Conservation (phyloP, 2,329 filamentous ascomycete species). For the Pyricularia grisea region DNA sequence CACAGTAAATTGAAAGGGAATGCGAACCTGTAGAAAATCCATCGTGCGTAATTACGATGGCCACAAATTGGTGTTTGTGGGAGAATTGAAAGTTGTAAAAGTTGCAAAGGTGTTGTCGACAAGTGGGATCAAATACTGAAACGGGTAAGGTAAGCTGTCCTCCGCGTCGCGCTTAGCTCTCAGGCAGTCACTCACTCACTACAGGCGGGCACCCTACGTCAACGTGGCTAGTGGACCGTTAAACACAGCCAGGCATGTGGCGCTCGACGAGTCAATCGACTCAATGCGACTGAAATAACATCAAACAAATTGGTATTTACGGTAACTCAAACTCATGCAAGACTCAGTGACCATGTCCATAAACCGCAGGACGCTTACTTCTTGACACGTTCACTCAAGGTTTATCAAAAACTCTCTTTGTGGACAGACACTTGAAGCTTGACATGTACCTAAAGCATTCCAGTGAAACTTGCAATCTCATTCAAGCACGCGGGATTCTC, state of each 20-base stretch:
- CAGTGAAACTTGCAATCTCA: not conserved
- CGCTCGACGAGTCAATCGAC: not conserved
- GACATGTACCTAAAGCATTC: not conserved
- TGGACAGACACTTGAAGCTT: not conserved
- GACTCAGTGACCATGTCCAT: not conserved
- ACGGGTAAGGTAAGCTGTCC: not conserved
- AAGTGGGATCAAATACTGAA: not conserved
- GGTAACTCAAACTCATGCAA: not conserved
- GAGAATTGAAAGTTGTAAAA: not conserved
- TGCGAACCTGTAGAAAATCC: conserved; percentile 33
- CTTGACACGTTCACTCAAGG: not conserved
- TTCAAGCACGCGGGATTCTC: conserved; percentile 23
- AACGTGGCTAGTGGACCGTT: not conserved
- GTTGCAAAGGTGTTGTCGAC: not conserved
- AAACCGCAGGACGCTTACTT: not conserved
- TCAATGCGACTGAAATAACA: not conserved
- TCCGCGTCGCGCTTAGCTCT: not conserved
- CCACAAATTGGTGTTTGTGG: not conserved
- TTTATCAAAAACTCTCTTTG: not conserved
- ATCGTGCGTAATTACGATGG: conserved; percentile 19
- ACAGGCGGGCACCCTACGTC: not conserved
- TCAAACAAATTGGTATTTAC: not conserved
- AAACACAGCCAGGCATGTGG: not conserved
- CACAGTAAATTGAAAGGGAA: not conserved
- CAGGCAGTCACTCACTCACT: not conserved